Percentiles rank a stretch among this genome's conserved stretches.
phyloP scores from a whole-genome alignment of 2,329 filamentous ascomycete species.

The Ilyonectria mors-panacis region DNA sequence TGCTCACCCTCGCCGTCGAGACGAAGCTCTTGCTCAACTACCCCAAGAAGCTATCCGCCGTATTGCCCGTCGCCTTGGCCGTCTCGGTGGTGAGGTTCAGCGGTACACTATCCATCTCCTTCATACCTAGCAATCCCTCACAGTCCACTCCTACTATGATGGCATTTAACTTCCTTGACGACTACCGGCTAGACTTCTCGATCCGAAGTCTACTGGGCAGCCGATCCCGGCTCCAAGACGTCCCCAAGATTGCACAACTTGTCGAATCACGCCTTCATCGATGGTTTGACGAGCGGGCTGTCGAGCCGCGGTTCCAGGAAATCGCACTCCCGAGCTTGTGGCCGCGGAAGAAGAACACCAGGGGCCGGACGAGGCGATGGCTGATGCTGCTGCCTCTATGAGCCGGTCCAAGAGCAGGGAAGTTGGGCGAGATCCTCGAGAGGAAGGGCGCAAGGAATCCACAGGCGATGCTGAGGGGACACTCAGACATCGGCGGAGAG shows the following conservation, averaged over 20 bases:
- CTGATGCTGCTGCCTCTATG: conserved; percentile 63
- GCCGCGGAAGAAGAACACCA: conserved; percentile 87
- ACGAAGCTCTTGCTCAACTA: conserved; percentile 96
- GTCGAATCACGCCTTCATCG: conserved; percentile 84
- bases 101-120: conserved; percentile 92
- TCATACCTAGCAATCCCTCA: conserved; percentile 82
- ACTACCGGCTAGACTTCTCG: conserved; percentile 87
- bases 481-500: conserved; percentile 58
- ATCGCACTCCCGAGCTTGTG: conserved; percentile 87
- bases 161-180: conserved; percentile 93
- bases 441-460: conserved; percentile 65
- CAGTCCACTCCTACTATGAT: conserved; percentile 87
- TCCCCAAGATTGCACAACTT: conserved; percentile 89
- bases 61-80: conserved; percentile 91
- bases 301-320: conserved; percentile 89
- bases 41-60: conserved; percentile 88
- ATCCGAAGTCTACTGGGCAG: conserved; percentile 85
- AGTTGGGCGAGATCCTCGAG: conserved; percentile 63
- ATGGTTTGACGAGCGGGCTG: conserved; percentile 90
- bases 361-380: conserved; percentile 74
- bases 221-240: conserved; percentile 84
- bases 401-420: conserved; percentile 69
- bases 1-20: conserved; percentile 94
- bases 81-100: conserved; percentile 96
- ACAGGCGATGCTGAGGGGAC: conserved; percentile 60